Evolutionary conservation across 73 alveolate genomes (phyloP), one percentile per base, ranked within the genome.

Genomic region (Tetrahymena malaccensis): DNA sequence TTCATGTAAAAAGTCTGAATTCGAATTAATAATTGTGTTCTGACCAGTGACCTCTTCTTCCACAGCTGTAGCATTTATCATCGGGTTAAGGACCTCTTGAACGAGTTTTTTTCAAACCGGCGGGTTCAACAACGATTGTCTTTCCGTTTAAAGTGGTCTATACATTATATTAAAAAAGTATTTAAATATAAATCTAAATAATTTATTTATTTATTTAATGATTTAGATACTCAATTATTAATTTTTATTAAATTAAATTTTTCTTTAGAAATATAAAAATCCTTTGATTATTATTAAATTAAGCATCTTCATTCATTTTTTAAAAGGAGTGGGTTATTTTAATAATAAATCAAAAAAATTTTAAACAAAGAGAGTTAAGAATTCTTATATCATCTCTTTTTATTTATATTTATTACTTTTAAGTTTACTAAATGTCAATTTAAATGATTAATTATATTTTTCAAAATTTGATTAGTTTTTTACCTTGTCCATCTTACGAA

Each of bases 21-120:
- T 70, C 89, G 89, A 70, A 70, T 70, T 70, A 70, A 70, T 70
- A 31, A 70, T 27, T 70, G 89, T 70, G 89, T 70, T 70, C 89
- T 70, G 89, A 70, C 89, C 89, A 70, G 89, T 70, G 89, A 70
- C 89, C 89, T 70, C 89, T 70, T 70, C 89, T 70, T 70, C 89
- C 89, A 70, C 89, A 70, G 37, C 89, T 70, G 89, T 70, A 70
- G 89, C 89, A 70, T 70, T 70, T 70, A 70, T 70, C 89, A 70
- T 70, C 89, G 89, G 89, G 89, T 70, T 70, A 70, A 70, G 89
- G 89, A 70, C 89, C 89, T 70, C 89, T 70, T 17, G 89, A 70
- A 70, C 89, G 89, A n/a, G 89, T 70, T 70, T 70, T 70, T 70
- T 70, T 70, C 89, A 70, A 70, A 70, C 89, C 89, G 89, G 89